Base-by-base conservation (phyloP, 2,329 filamentous ascomycete genomes). In the Clonostachys solani region DNA sequence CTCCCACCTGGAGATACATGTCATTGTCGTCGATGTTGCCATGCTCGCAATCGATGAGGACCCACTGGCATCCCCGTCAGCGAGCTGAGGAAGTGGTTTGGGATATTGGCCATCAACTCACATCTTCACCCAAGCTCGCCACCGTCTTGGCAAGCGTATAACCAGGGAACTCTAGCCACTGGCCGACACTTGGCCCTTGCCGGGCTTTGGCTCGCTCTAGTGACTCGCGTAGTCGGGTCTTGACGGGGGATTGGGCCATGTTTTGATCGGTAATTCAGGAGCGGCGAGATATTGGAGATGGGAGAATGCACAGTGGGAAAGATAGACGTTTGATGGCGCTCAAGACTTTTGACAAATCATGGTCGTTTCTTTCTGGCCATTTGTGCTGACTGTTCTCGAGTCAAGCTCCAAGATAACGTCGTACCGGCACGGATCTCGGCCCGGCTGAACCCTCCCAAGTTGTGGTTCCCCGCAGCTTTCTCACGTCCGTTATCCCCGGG, bases 41-140 rank as follows among this genome's bases (percentile, higher is more conserved):
- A 52, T 73, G 71, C 48, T 69, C 71, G 40, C 66, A 67, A 49
- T 71, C 72, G 46, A 73, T 74, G 56, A 83, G 69, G 5, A 86
- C 74, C 70, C 80, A 83, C 46, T 52, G 38, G 23, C 23, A 29
- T 29, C 8, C 23, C 9, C 23, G 23, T 29, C 3, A 29, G 23
- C 9, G 23, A 42, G 12, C 16, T 19, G n/a, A 8, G 8, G 17
- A 44, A 3, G 16, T n/a, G 36, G 35, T 19, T 18, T 18, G 18
- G 17, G 9, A 6, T 17, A 33, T 16, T 16, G 18, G n/a, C 8
- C 29, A 15, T 8, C n/a, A 5, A 56, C 60, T 43, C 42, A 62
- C 61, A 46, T 65, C 60, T 47, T 55, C 55, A 6, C 60, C 61
- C 8, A 65, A 48, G 0, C 55, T 43, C 4, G 59, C 60, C 19